Percentiles rank a stretch among this genome's conserved stretches.
Evolutionary conservation across 169 alveolate genomes (phyloP).

Genomic region (Pseudocohnilembus persalinus): DNA sequence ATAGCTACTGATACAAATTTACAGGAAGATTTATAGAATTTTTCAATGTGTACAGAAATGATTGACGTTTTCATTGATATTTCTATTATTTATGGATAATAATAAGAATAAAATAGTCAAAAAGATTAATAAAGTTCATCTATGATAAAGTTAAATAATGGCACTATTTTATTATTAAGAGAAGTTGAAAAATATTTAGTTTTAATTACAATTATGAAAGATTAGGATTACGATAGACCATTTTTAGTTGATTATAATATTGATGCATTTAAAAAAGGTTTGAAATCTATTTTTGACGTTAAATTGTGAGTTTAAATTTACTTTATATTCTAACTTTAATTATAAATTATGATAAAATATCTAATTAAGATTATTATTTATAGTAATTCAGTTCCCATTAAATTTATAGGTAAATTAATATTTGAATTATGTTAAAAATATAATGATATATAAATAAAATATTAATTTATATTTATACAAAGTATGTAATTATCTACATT

Average conservation of each 20-base stretch:
- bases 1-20: slow-evolving; percentile 83
- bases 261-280: slow-evolving; percentile 65
- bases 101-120: slow-evolving; percentile 15
- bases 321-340: no score
- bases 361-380: no score
- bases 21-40: slow-evolving; percentile 77
- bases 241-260: slow-evolving; percentile 83
- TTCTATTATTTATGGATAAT: slow-evolving; percentile 82
- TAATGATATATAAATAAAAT: no score
- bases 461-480: no score
- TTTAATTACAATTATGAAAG: slow-evolving; percentile 81
- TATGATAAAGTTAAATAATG: slow-evolving; percentile 67
- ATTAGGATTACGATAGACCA: slow-evolving; percentile 83
- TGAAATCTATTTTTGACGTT: background rate
- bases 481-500: no score
- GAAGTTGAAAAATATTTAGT: slow-evolving; percentile 82
- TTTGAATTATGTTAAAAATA: no score
- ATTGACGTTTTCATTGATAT: slow-evolving; percentile 90
- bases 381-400: no score
- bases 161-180: slow-evolving; percentile 76
- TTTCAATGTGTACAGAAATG: slow-evolving; percentile 87
- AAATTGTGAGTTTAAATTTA: no score
- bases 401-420: no score
- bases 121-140: slow-evolving; percentile 65
- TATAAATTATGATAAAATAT: no score